These are phyloP conservation scores for Epithemia pelagica DNA, from an alignment of 108 stramenopile genomes.

Conservation along the genomic window DNA sequence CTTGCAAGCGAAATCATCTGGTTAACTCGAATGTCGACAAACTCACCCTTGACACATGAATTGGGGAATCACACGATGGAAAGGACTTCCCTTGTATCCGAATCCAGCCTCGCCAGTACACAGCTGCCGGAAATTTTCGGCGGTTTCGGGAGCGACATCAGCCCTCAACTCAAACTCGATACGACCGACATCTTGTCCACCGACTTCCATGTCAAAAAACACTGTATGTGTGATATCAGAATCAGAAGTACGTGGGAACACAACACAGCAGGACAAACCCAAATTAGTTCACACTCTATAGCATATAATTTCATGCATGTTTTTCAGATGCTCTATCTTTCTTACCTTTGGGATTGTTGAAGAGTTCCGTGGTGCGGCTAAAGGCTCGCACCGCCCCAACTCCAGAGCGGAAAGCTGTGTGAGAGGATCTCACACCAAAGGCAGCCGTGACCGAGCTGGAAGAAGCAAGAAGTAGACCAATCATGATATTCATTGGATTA, in stretches of 20 bases:
- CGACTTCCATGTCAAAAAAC: constrained; percentile 93
- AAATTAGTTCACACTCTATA: constrained; percentile 2
- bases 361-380: constrained; percentile 50
- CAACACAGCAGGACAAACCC: not conserved
- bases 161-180: constrained; percentile 92
- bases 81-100: constrained; percentile 72
- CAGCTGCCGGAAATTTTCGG: constrained; percentile 88
- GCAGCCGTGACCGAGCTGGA: constrained; percentile 22
- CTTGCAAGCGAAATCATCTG: not conserved
- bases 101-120: constrained; percentile 95
- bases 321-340: not conserved
- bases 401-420: constrained; percentile 28
- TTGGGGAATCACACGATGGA: constrained; percentile 17
- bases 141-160: constrained; percentile 94
- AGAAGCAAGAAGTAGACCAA: not conserved
- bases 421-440: constrained; percentile 45
- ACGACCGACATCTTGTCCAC: constrained; percentile 81
- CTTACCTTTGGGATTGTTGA: constrained; percentile 70
- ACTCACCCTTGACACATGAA: constrained; percentile 45
- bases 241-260: not conserved
- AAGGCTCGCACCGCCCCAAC: constrained; percentile 46
- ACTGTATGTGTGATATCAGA: constrained; percentile 25
- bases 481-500: constrained; percentile 3
- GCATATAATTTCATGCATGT: constrained; percentile 4
- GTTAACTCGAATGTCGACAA: not conserved